These are phyloP conservation scores for Dictyostelium firmibasis DNA, from an alignment of 78 protist species.

Conservation along the genomic window DNA sequence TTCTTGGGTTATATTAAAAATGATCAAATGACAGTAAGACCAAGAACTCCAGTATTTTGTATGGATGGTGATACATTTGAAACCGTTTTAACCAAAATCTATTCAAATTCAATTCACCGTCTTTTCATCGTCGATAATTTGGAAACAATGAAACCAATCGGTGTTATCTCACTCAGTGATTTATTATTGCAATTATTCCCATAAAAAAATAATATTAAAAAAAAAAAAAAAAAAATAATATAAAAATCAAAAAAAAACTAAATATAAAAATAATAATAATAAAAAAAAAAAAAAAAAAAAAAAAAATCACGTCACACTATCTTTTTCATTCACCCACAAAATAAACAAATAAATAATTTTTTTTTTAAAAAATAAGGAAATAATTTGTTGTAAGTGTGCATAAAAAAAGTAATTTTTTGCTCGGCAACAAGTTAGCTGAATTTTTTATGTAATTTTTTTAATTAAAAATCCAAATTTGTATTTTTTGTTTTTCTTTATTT, in stretches of 20 bases:
- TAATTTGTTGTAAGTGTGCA: not conserved
- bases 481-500: too few relatives aligned
- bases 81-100: constrained; percentile 42
- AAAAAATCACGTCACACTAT: too few relatives aligned
- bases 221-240: too few relatives aligned
- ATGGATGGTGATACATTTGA: constrained; percentile 59
- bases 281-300: too few relatives aligned
- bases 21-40: constrained; percentile 30
- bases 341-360: too few relatives aligned
- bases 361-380: too few relatives aligned
- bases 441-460: not conserved
- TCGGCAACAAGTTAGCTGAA: not conserved
- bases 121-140: constrained; percentile 35
- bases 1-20: constrained; percentile 52
- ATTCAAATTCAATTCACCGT: constrained; percentile 66
- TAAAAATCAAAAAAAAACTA: too few relatives aligned
- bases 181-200: not conserved
- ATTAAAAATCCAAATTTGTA: not conserved
- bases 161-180: constrained; percentile 25
- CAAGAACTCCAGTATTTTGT: constrained; percentile 4
- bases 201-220: too few relatives aligned
- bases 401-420: not conserved
- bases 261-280: too few relatives aligned
- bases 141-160: constrained; percentile 32
- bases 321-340: too few relatives aligned